Evolutionary conservation across 345 rosid species (phyloP).

Genomic region (Salix viminalis): DNA sequence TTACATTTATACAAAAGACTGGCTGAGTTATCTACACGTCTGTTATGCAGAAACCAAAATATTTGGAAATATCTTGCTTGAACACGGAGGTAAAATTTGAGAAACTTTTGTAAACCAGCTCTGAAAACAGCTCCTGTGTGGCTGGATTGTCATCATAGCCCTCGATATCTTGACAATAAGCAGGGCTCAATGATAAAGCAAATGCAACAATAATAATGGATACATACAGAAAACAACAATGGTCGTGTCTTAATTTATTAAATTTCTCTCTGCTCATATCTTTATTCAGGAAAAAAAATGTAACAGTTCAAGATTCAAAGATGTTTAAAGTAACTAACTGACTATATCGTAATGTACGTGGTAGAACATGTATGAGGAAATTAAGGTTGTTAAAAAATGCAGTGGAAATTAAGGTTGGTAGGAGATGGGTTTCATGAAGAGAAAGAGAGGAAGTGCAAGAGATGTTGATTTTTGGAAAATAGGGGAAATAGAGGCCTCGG

Average conservation of each 20-base stretch:
- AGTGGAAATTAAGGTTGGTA: not conserved
- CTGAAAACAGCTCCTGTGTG: slow-evolving; percentile 36
- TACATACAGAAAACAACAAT: slow-evolving; percentile 19
- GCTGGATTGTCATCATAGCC: slow-evolving; percentile 30
- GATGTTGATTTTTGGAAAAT: not conserved
- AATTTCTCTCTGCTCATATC: slow-evolving; percentile 42
- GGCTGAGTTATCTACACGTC: slow-evolving; percentile 55
- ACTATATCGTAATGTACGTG: not conserved
- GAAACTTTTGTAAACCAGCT: slow-evolving; percentile 40
- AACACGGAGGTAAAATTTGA: slow-evolving; percentile 53
- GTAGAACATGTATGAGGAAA: not conserved
- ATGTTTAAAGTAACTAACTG: not conserved
- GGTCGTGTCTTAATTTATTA: not conserved
- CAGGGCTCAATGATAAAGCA: not conserved
- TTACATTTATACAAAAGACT: not conserved
- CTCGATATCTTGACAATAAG: slow-evolving; percentile 22
- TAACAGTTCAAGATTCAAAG: not conserved
- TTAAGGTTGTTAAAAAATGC: not conserved
- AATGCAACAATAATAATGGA: slow-evolving; percentile 11
- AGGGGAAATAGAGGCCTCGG: not conserved
- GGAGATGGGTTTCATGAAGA: not conserved
- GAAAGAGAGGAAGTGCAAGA: not conserved
- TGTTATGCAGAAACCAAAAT: slow-evolving; percentile 79
- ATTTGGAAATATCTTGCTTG: slow-evolving; percentile 49
- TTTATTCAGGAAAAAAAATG: not conserved